Base-by-base conservation (phyloP, 139 green algal species). In the Cymbomonas tetramitiformis region DNA sequence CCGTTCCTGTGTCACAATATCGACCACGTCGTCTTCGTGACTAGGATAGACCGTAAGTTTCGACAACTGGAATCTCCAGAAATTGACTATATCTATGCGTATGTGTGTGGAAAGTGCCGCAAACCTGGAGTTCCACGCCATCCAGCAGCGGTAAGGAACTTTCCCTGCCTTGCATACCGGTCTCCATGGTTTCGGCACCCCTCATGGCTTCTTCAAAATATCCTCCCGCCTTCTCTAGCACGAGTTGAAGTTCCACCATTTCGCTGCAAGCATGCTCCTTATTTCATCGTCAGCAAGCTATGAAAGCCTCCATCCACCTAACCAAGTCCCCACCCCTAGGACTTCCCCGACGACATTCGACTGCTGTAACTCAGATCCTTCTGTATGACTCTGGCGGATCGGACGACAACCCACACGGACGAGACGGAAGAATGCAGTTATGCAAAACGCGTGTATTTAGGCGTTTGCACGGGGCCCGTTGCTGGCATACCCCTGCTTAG, bases 211-310 rank as follows among this genome's bases (percentile, higher is more conserved):
- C 72, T 34, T 93, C 81, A 58, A 95, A 97, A 67, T 95, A 95
- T 4, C 48, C 40, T 25, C 76, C 73, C n/a, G 85, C 89, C 65
- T 80, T 84, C 72, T 96, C 89, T 54, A 98, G 72, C 49, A 99
- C 85, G 49, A 96, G 68, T 67, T 96, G 82, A 61, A 96, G 70
- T 78, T 96, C 88, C 31, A 83, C 63, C 43, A 96, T 78, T 77
- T 96, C 88, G 44, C 70, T 79, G 49, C 36, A 12, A 81, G 53
- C 26, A 47, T 78, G 36, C 61, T 62, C 18, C 76, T 53, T 28
- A 97, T 75, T 30, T 86, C 81, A 52, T 97, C 90, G 2, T 57
- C 76, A 74, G 36, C 15, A 15, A 80, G 51, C 69, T 85, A 68
- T 64, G 67, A 61, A 10, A 81, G 70, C 56, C 78, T 70, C 47